These are phyloP conservation scores for Phialemoniopsis sp. DNA, from an alignment of 2,329 filamentous ascomycete species.

Conservation along the genomic window DNA sequence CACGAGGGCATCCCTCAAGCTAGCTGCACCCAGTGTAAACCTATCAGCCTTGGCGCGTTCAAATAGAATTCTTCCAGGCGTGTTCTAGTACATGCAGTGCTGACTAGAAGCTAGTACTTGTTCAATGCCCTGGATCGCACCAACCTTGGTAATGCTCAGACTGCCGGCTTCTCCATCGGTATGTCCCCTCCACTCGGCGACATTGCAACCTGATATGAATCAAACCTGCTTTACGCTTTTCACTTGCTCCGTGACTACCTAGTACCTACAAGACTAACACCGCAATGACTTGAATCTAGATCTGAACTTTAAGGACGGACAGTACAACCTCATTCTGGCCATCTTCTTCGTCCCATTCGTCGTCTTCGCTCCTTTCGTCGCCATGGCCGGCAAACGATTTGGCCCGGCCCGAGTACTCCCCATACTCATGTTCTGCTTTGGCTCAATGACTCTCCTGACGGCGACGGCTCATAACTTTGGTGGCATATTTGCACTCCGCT, in stretches of 20 bases:
- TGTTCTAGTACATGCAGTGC: too few relatives aligned
- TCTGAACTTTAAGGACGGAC: slow-evolving; percentile 53
- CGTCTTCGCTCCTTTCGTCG: slow-evolving; percentile 60
- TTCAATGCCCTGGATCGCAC: slow-evolving; percentile 19
- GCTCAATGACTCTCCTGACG: slow-evolving; percentile 57
- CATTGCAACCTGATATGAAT: too few relatives aligned
- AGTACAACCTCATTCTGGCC: slow-evolving; percentile 66
- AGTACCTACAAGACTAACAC: too few relatives aligned
- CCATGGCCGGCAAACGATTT: slow-evolving; percentile 64
- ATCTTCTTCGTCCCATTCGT: slow-evolving; percentile 75
- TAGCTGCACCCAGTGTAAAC: too few relatives aligned
- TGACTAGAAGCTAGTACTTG: too few relatives aligned
- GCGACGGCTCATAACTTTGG: slow-evolving; percentile 55
- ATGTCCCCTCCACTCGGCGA: too few relatives aligned
- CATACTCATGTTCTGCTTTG: slow-evolving; percentile 62
- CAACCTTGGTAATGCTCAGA: slow-evolving; percentile 49
- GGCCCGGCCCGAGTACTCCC: slow-evolving; percentile 63
- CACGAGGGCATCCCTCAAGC: too few relatives aligned
- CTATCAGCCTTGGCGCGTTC: too few relatives aligned
- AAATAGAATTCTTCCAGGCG: too few relatives aligned
- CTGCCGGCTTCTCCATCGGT: slow-evolving; percentile 41
- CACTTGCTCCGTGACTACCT: too few relatives aligned
- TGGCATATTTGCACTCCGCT: slow-evolving; percentile 63
- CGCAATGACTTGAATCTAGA: too few relatives aligned
- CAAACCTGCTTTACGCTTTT: too few relatives aligned